Base-by-base conservation (phyloP, 192 early-diverging fungal genomes). In the Diversispora epigaea region DNA sequence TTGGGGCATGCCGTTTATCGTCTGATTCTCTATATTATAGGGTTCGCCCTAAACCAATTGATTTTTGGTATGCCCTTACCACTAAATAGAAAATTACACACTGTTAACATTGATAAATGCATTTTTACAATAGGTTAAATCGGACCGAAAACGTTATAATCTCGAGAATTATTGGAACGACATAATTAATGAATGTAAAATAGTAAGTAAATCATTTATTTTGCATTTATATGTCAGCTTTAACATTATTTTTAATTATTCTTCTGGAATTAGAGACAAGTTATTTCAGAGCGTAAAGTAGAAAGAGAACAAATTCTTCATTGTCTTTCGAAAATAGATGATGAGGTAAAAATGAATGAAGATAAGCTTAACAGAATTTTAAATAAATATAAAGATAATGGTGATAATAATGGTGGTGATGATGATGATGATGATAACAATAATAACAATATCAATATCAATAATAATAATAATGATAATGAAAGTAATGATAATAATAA, bases 201-300 rank as follows among this genome's bases (percentile, higher is more conserved):
- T 56, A 56, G 55, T 56, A 56, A 56, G 55, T 56, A 56, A 56
- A n/a, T 17, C 55, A 56, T 19, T 56, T 56, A 56, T 56, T 56
- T 56, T 56, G 55, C 17, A 56, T 56, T 56, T 56, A 56, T 56
- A 56, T 56, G n/a, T 56, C 55, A 19, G 55, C n/a, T n/a, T n/a
- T n/a, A n/a, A n/a, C n/a, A n/a, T n/a, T n/a, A n/a, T n/a, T n/a
- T n/a, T n/a, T n/a, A n/a, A n/a, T n/a, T n/a, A n/a, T n/a, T n/a
- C n/a, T n/a, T n/a, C n/a, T n/a, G n/a, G n/a, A n/a, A n/a, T 61
- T 61, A 61, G 58, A 61, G 17, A 61, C 4, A 32, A 61, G 58
- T 39, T 61, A 61, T 61, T 14, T 61, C 39, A 25, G 58, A 6
- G 22, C 14, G 32, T 39, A 25, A 61, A 61, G 58, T 25, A 61